A percentile compares a stretch with the other conserved stretches of the same genome.
These are phyloP conservation scores for Leccinellum rugosiceps DNA, from an alignment of 768 basidiomycete genomes.

Conservation along the genomic window DNA sequence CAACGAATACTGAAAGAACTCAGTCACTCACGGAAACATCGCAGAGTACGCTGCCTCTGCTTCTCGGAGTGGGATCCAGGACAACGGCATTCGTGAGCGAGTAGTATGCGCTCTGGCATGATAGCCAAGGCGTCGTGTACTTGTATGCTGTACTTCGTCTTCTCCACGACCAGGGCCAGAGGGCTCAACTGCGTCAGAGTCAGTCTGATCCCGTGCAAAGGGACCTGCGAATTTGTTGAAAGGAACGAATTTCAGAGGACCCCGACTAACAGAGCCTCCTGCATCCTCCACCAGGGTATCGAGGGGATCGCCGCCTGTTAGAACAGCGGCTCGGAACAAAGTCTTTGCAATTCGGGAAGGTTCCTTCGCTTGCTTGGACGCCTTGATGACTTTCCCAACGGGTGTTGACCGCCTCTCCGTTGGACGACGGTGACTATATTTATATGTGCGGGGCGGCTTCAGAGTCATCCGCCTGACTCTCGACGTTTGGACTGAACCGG, in stretches of 20 bases:
- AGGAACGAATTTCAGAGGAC: conserved; percentile 29
- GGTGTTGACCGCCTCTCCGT: not conserved
- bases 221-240: conserved; percentile 18
- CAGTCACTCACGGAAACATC: conserved; percentile 25
- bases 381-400: not conserved
- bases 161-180: not conserved
- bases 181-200: not conserved
- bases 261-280: conserved; percentile 13
- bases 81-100: conserved; percentile 16
- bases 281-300: conserved; percentile 11
- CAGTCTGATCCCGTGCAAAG: not conserved
- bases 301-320: conserved; percentile 25
- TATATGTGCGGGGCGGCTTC: conserved; percentile 20
- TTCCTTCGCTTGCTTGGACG: not conserved
- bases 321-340: conserved; percentile 27
- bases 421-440: not conserved
- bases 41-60: conserved; percentile 26
- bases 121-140: not conserved
- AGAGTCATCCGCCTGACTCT: not conserved
- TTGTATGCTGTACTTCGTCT: not conserved
- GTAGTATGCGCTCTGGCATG: conserved; percentile 3
- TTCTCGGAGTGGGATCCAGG: conserved; percentile 24
- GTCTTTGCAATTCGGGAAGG: conserved; percentile 8
- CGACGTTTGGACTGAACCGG: conserved; percentile 1
- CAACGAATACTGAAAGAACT: not conserved